These are phyloP conservation scores for Allium sativum DNA, from an alignment of 106 monocot species.

Conservation along the genomic window DNA sequence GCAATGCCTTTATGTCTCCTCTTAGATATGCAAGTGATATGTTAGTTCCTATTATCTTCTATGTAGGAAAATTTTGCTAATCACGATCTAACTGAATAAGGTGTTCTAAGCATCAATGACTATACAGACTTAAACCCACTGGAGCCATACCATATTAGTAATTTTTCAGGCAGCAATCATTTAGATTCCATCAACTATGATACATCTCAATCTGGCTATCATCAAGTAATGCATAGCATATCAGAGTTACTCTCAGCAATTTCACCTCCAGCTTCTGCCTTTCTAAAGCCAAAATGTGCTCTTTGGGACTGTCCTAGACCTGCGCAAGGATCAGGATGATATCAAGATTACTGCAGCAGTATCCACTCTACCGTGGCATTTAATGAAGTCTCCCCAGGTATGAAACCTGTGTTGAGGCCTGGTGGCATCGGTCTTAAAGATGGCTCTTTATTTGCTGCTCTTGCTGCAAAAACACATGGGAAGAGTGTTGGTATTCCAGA, in stretches of 20 bases:
- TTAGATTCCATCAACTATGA: slow-evolving; percentile 54
- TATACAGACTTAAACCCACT: slow-evolving; percentile 25
- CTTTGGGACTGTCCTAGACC: slow-evolving; percentile 95
- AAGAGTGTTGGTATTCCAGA: slow-evolving; percentile 97
- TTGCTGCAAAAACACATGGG: slow-evolving; percentile 69
- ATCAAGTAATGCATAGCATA: slow-evolving; percentile 26
- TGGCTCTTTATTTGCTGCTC: slow-evolving; percentile 80
- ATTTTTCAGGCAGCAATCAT: slow-evolving; percentile 21
- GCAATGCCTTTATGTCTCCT: too few species aligned
- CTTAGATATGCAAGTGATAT: not conserved
- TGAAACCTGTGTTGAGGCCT: slow-evolving; percentile 78
- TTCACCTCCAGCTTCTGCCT: slow-evolving; percentile 72
- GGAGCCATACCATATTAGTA: slow-evolving; percentile 12
- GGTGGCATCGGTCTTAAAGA: slow-evolving; percentile 95
- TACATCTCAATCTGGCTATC: slow-evolving; percentile 31
- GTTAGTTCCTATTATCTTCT: not conserved
- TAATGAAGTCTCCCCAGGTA: slow-evolving; percentile 79
- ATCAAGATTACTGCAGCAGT: slow-evolving; percentile 73
- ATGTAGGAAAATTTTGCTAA: slow-evolving; percentile 11
- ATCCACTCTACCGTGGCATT: slow-evolving; percentile 67
- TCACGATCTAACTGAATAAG: slow-evolving; percentile 30
- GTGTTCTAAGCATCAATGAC: slow-evolving; percentile 27
- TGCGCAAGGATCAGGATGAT: slow-evolving; percentile 66
- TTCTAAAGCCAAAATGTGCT: slow-evolving; percentile 82
- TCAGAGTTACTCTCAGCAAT: slow-evolving; percentile 65